These are phyloP conservation scores for Fusarium udum DNA, from an alignment of 2,329 filamentous ascomycete species.

Conservation along the genomic window DNA sequence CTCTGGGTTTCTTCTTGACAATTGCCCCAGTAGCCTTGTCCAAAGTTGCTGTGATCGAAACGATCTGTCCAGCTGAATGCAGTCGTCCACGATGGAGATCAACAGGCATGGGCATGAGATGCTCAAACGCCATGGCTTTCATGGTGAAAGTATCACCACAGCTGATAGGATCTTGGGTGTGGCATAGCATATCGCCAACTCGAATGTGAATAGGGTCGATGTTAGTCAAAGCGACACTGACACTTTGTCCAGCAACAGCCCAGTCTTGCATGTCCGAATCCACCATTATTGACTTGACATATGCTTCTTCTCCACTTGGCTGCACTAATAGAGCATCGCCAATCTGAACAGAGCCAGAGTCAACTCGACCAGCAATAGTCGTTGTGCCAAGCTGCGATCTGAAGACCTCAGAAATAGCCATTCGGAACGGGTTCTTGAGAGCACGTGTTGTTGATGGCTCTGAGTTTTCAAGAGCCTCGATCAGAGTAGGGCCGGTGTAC, in stretches of 20 bases:
- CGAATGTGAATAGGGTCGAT: conserved; percentile 86
- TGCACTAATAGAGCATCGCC: conserved; percentile 84
- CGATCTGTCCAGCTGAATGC: conserved; percentile 79
- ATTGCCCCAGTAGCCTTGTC: conserved; percentile 82
- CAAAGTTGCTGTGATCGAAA: conserved; percentile 74
- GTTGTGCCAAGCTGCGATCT: conserved; percentile 82
- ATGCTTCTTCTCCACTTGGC: conserved; percentile 82
- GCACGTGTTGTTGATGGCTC: conserved; percentile 73
- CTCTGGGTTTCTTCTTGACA: conserved; percentile 83
- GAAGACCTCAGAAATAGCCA: conserved; percentile 90
- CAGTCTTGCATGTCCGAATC: conserved; percentile 80
- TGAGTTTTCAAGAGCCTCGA: conserved; percentile 86
- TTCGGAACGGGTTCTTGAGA: conserved; percentile 80
- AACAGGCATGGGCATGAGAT: conserved; percentile 86
- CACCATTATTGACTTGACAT: conserved; percentile 82
- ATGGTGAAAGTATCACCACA: conserved; percentile 79
- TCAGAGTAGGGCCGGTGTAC: conserved; percentile 82
- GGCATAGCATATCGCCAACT: conserved; percentile 88
- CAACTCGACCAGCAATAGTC: conserved; percentile 86
- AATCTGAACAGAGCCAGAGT: conserved; percentile 83
- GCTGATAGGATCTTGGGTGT: conserved; percentile 70
- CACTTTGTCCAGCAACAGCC: conserved; percentile 92
- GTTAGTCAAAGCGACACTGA: conserved; percentile 82
- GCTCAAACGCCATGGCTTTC: conserved; percentile 89
- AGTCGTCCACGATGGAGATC: conserved; percentile 89